Evolutionary conservation across 2,329 filamentous ascomycete genomes (phyloP), one percentile per base, ranked within the genome.

Genomic region (Fonsecaea pedrosoi): DNA sequence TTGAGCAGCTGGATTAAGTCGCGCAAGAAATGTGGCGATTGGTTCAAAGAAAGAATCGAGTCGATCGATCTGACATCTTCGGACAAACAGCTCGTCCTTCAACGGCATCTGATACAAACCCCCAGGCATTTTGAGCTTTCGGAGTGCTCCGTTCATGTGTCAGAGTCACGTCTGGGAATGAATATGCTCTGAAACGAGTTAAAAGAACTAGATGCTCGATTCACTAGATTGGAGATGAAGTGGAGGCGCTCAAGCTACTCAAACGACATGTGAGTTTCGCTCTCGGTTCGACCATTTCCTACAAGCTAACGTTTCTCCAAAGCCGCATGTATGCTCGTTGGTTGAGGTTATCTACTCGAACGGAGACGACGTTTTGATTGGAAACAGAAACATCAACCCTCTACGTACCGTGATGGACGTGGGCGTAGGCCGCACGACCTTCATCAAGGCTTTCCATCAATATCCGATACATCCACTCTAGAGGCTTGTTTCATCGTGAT

Each of bases 261-360:
- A 32, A 35, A 18, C 4, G 18, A 62, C 54, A 57, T 35, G 54
- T 34, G 35, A 57, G 54, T 57, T 25, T 25, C 25, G 2, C 25
- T 25, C 25, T 25, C 25, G 25, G 25, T 25, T 25, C 25, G 25
- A 25, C 25, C 25, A 25, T 25, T 3, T 25, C 25, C 25, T 25
- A 2, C 25, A 25, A 25, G 13, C 54, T 37, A 57, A 38, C 13
- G 9, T 34, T 13, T 13, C 54, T 37, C 18, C 54, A 8, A 34
- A 56, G 54, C 54, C 54, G 32, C 54, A 56, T 37, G 7, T 56
- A 9, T 56, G 54, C 54, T 15, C 18, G 13, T 12, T 56, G 54
- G 21, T 18, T 32, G 32, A 56, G 1, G 54, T 37, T 12, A 5
- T 56, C 25, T 56, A 56, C 25, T 56, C 34, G 18, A 10, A 37